Evolutionary conservation across 352 stramenopile species (phyloP).

Genomic region (Pythium vanterpoolii): DNA sequence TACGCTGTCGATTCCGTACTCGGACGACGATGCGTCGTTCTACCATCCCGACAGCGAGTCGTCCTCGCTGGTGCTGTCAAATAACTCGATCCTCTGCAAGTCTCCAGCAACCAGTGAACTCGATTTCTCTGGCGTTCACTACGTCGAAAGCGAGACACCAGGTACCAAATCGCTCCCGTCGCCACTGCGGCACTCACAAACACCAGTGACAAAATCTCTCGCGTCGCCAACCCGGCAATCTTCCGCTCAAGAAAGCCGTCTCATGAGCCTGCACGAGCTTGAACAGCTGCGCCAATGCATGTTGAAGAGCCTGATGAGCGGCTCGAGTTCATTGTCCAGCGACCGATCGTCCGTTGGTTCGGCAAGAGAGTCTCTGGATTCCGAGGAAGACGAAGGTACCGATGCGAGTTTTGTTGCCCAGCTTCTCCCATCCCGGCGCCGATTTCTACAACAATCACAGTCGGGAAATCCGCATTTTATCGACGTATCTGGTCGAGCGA

Average conservation of each 20-base stretch:
- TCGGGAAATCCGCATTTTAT: slow-evolving; percentile 3
- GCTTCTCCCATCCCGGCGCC: slow-evolving; percentile 1
- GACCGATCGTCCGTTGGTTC: not conserved
- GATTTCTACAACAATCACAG: not conserved
- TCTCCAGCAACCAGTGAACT: not conserved
- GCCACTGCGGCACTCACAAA: not conserved
- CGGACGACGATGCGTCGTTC: not conserved
- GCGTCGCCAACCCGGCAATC: not conserved
- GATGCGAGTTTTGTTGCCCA: slow-evolving; percentile 13
- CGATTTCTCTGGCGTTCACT: slow-evolving; percentile 7
- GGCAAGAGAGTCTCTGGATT: not conserved
- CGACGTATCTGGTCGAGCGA: not conserved
- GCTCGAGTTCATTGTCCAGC: not conserved
- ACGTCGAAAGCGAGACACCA: slow-evolving; percentile 9
- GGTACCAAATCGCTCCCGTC: not conserved
- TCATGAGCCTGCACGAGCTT: slow-evolving; percentile 16
- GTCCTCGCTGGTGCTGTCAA: slow-evolving; percentile 4
- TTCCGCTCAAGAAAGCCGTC: not conserved
- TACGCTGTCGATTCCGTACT: slow-evolving; percentile 5
- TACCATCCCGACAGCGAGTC: not conserved
- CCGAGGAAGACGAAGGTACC: slow-evolving; percentile 5
- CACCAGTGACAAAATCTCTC: not conserved
- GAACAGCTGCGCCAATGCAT: slow-evolving; percentile 18
- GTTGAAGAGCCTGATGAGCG: slow-evolving; percentile 1
- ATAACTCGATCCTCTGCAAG: slow-evolving; percentile 8